Base-by-base conservation (phyloP, 2,329 filamentous ascomycete genomes). In the Sporothrix sp. region DNA sequence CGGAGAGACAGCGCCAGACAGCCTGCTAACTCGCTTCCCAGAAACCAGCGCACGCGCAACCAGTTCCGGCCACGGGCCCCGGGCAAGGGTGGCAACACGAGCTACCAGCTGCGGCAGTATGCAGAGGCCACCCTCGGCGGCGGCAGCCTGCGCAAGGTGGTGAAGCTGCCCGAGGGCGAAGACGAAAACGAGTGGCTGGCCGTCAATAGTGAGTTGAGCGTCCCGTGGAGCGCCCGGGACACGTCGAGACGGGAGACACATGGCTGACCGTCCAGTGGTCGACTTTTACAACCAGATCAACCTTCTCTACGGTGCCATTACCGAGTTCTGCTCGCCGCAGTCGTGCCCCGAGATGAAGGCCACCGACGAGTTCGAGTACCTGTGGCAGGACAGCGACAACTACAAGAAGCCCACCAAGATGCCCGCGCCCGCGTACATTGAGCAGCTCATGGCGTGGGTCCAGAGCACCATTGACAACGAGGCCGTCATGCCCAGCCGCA, bases 231-330 rank as follows among this genome's bases (percentile, higher is more conserved):
- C 59, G 18, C 37, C 13, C 8, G 23, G n/a, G 43, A 14, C 14
- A 42, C 8, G 3, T 4, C n/a, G n/a, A 18, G 18, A 8, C 27
- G 10, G 13, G 13, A 28, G 4, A 14, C n/a, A 21, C 16, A 33
- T 47, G 32, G 20, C 44, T 35, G 50, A 27, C 23, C 13, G n/a
- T 33, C 37, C 59, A 95, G 90, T 98, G 73, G 93, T 98, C 72
- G 93, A 98, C 70, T 98, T 98, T 70, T 98, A 98, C 80, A 98
- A 98, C 73, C 93, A 98, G 70, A 95, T 98, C 74, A 98, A 98
- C 71, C 79, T 98, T 32, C 83, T 98, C 53, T 98, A 98, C 67
- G 94, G 94, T 53, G 93, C 93, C 58, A 98, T 98, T 65, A 98
- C 93, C 54, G 93, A 98, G 66, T 98, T 98, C 70, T 98, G 93